These are phyloP conservation scores for Vaccinium macrocarpon DNA, from an alignment of 148 eudicot species.

Conservation along the genomic window DNA sequence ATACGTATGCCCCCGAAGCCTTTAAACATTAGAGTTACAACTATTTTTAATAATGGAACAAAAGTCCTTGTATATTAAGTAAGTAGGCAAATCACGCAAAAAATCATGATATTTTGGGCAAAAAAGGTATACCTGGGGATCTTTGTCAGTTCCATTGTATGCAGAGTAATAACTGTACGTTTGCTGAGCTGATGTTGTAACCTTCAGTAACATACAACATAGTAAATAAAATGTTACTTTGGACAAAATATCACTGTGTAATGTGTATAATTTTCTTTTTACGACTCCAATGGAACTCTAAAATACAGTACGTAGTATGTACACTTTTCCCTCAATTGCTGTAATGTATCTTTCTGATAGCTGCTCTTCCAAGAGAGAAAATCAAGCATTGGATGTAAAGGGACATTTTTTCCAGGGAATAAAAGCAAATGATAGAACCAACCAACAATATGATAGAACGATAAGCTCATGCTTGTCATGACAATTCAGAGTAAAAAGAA, in stretches of 20 bases:
- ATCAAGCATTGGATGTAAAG: neutral
- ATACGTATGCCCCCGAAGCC: slow-evolving; percentile 83
- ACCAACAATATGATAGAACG: neutral
- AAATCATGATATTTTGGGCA: neutral
- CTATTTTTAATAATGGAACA: neutral
- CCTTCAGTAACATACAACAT: slow-evolving; percentile 36
- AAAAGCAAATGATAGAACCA: neutral
- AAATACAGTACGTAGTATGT: neutral
- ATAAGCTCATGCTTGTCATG: neutral
- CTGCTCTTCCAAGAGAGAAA: neutral
- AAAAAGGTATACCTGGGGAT: slow-evolving; percentile 55
- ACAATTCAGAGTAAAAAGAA: slow-evolving; percentile 1
- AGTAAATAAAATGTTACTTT: neutral
- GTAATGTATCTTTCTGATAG: neutral
- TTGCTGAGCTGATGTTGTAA: slow-evolving; percentile 42
- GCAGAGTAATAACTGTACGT: slow-evolving; percentile 68
- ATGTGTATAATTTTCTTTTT: neutral
- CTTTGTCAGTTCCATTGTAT: slow-evolving; percentile 60
- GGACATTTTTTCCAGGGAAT: neutral
- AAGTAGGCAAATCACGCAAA: slow-evolving; percentile 12
- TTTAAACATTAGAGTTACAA: slow-evolving; percentile 28
- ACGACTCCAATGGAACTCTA: neutral
- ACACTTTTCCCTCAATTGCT: neutral
- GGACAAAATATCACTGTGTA: neutral
- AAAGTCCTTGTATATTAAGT: neutral